phyloP scores from a whole-genome alignment of 495 filamentous ascomycete genomes.

The Penicillium cosmopolitanum region DNA sequence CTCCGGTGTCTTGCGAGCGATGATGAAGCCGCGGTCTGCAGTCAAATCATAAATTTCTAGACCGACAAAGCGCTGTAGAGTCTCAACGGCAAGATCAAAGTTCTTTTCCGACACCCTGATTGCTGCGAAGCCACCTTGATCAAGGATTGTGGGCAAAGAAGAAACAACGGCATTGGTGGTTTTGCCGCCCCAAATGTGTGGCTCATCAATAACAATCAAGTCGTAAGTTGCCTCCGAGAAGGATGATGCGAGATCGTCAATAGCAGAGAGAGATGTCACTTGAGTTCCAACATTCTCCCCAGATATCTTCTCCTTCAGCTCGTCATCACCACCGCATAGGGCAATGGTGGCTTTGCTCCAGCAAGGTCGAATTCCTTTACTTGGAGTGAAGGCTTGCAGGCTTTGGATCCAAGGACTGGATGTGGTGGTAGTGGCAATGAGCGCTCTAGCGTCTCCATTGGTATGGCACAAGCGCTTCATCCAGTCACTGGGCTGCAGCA shows the following conservation, averaged over 20 bases:
- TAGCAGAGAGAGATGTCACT: slow-evolving; percentile 1
- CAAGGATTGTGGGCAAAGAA: slow-evolving; percentile 10
- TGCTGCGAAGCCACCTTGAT: slow-evolving; percentile 17
- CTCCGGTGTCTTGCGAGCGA: slow-evolving; percentile 18
- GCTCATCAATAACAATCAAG: slow-evolving; percentile 19
- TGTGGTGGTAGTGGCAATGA: slow-evolving; percentile 13
- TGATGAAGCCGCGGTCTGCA: slow-evolving; percentile 15
- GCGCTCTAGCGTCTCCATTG: slow-evolving; percentile 17
- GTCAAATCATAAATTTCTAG: slow-evolving; percentile 19
- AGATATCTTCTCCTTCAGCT: background rate
- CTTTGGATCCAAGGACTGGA: slow-evolving; percentile 10
- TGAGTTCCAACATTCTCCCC: slow-evolving; percentile 7
- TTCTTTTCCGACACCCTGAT: slow-evolving; percentile 11
- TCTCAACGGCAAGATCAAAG: slow-evolving; percentile 3
- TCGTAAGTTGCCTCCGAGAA: slow-evolving; percentile 17
- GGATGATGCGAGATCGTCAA: slow-evolving; percentile 15
- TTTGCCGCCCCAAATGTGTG: slow-evolving; percentile 12
- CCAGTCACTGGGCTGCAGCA: slow-evolving; percentile 21
- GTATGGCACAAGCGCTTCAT: slow-evolving; percentile 27
- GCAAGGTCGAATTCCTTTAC: slow-evolving; percentile 17
- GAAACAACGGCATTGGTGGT: slow-evolving; percentile 1
- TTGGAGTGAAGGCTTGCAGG: slow-evolving; percentile 7
- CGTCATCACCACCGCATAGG: slow-evolving; percentile 8
- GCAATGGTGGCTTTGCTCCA: slow-evolving; percentile 17
- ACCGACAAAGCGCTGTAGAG: slow-evolving; percentile 8